Conservation (phyloP, 805 yeast species). For the Groenewaldozyma salmanticensis region DNA sequence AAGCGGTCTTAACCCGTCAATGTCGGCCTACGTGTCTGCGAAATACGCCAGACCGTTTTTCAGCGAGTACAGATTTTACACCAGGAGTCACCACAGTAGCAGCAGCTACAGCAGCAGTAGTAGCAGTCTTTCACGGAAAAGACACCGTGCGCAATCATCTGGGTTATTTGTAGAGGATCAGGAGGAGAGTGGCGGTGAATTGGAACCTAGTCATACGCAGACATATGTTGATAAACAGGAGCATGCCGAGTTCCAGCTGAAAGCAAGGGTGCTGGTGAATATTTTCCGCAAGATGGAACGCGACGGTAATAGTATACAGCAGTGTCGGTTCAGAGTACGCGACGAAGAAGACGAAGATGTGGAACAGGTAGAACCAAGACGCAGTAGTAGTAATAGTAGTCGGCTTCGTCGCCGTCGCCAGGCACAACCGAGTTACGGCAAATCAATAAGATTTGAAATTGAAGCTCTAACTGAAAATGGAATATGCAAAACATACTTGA, state of each 20-base stretch:
- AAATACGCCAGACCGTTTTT: background rate
- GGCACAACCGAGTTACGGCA: too few relatives aligned
- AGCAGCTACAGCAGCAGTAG: too few relatives aligned
- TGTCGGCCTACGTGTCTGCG: background rate
- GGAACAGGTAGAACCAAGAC: conserved; percentile 2
- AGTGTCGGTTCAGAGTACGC: conserved; percentile 4
- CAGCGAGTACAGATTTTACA: background rate
- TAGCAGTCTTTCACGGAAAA: too few relatives aligned
- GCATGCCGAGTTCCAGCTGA: conserved; percentile 12
- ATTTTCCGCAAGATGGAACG: conserved; percentile 16
- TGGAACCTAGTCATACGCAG: background rate
- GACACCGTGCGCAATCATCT: too few relatives aligned
- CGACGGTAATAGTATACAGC: conserved; percentile 9
- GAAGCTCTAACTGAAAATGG: conserved; percentile 10
- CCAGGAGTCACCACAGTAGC: too few relatives aligned
- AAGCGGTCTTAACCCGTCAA: background rate
- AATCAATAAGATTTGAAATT: conserved; percentile 8
- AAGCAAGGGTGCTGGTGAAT: conserved; percentile 13
- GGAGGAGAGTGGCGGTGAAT: too few relatives aligned
- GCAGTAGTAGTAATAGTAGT: background rate
- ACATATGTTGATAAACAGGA: conserved; percentile 1
- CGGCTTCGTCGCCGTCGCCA: too few relatives aligned
- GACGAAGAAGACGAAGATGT: background rate
- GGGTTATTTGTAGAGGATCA: too few relatives aligned
- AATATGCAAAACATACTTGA: conserved; percentile 10